phyloP scores from a whole-genome alignment of 2,329 filamentous ascomycete species.

The Xylariaceae sp. region DNA sequence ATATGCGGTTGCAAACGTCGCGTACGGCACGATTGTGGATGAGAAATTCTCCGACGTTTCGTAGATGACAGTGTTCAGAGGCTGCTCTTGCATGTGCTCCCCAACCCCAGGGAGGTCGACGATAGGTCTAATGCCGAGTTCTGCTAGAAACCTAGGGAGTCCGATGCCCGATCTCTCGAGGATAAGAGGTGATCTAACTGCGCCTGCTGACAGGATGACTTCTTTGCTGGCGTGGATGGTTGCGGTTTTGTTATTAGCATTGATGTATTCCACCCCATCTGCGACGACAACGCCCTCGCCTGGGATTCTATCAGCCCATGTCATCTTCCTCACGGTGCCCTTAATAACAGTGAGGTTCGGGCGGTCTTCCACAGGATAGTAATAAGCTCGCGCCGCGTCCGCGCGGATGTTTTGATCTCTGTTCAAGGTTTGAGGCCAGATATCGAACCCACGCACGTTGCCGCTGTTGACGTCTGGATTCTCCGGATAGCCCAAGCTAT shows the following conservation, averaged over 20 bases:
- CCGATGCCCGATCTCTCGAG: conserved; percentile 52
- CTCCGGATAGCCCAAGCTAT: conserved; percentile 24
- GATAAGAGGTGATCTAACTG: conserved; percentile 47
- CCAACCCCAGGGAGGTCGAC: conserved; percentile 48
- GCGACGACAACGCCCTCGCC: conserved; percentile 17
- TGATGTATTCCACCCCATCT: conserved; percentile 32
- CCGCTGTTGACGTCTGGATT: conserved; percentile 37
- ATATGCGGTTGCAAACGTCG: conserved; percentile 29
- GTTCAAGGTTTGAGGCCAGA: conserved; percentile 38
- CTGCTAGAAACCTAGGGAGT: conserved; percentile 33
- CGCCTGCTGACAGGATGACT: conserved; percentile 43
- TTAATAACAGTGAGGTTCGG: conserved; percentile 35
- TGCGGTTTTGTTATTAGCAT: conserved; percentile 29
- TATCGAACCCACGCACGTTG: conserved; percentile 31
- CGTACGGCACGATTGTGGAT: conserved; percentile 23
- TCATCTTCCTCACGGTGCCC: conserved; percentile 31
- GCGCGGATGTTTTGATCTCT: conserved; percentile 30
- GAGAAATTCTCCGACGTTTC: conserved; percentile 13
- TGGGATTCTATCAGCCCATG: conserved; percentile 19
- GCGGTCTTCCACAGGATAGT: conserved; percentile 32
- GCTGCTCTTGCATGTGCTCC: conserved; percentile 49
- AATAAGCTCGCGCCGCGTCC: conserved; percentile 39
- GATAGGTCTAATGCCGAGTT: conserved; percentile 37
- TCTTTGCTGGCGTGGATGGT: conserved; percentile 39
- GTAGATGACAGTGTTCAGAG: conserved; percentile 28